These are phyloP conservation scores for Phytophthora constricta DNA, from an alignment of 352 stramenopile genomes.

Conservation along the genomic window DNA sequence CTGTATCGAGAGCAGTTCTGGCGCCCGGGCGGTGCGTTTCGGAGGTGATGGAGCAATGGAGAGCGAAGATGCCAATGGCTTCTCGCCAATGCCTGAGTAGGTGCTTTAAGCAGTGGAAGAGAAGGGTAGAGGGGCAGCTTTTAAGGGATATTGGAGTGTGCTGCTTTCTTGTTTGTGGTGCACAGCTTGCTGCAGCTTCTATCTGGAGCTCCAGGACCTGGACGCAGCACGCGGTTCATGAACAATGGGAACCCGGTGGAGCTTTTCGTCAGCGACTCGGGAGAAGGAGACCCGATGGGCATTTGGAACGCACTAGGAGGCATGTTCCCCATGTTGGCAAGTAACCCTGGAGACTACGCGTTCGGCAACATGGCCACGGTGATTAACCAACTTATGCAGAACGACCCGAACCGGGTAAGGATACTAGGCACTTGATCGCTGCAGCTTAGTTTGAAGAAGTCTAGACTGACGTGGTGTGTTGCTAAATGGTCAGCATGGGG, in stretches of 20 bases:
- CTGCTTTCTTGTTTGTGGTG: not conserved
- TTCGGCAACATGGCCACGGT: slow-evolving; percentile 86
- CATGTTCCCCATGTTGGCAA: slow-evolving; percentile 62
- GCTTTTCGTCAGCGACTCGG: slow-evolving; percentile 74
- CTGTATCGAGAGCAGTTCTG: slow-evolving; percentile 12
- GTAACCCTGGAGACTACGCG: slow-evolving; percentile 83
- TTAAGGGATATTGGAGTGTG: no score
- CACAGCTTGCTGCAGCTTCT: slow-evolving; percentile 60
- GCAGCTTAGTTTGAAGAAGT: slow-evolving; percentile 2
- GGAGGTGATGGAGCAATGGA: slow-evolving; percentile 21
- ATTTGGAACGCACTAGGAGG: slow-evolving; percentile 69
- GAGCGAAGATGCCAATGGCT: slow-evolving; percentile 4
- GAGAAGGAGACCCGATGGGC: slow-evolving; percentile 43
- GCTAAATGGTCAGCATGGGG: slow-evolving; percentile 60
- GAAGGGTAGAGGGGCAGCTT: no score
- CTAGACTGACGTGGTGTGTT: slow-evolving; percentile 22
- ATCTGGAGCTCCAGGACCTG: slow-evolving; percentile 35
- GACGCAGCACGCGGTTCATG: slow-evolving; percentile 61
- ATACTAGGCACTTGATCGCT: not conserved
- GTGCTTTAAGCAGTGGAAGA: slow-evolving; percentile 13
- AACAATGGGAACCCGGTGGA: slow-evolving; percentile 77
- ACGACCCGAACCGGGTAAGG: slow-evolving; percentile 84
- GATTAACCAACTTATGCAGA: slow-evolving; percentile 91
- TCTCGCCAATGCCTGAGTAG: slow-evolving; percentile 35
- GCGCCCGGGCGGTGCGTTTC: slow-evolving; percentile 24